Conservation (phyloP, 2,329 filamentous ascomycete genomes). For the Diplodia scrobiculata region DNA sequence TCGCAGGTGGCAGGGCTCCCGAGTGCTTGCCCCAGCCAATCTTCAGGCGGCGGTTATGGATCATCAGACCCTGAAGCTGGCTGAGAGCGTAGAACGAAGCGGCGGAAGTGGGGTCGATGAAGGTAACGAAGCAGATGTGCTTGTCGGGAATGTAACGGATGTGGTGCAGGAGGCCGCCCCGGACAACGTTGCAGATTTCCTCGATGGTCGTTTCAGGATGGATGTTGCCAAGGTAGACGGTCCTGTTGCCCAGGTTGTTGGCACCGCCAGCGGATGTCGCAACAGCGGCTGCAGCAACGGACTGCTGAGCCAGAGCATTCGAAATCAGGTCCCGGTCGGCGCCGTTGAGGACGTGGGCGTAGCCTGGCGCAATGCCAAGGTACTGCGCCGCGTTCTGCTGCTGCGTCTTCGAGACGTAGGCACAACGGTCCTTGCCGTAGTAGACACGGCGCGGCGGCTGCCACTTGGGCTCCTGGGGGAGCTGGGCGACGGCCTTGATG, state of each 20-base stretch:
- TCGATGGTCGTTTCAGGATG: conserved; percentile 98
- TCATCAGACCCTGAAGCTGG: conserved; percentile 98
- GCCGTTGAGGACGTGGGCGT: conserved; percentile 93
- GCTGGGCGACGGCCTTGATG: conserved; percentile 94
- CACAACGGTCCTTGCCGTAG: conserved; percentile 97
- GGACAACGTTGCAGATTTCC: conserved; percentile 98
- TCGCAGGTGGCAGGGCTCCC: conserved; percentile 89
- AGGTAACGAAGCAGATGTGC: conserved; percentile 99
- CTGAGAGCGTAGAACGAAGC: conserved; percentile 97
- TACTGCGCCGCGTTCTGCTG: conserved; percentile 99
- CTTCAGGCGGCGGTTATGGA: conserved; percentile 95
- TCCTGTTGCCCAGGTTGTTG: conserved; percentile 95
- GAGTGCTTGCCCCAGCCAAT: conserved; percentile 99
- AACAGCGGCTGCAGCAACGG: conserved; percentile 92
- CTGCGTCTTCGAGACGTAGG: conserved; percentile 98
- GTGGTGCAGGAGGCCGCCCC: conserved; percentile 92
- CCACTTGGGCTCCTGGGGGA: conserved; percentile 96
- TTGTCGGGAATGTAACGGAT: conserved; percentile 99
- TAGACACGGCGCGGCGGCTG: conserved; percentile 92
- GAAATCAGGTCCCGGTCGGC: conserved; percentile 96
- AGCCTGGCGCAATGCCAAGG: conserved; percentile 92
- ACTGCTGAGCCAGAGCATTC: conserved; percentile 93
- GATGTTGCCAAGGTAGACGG: conserved; percentile 97
- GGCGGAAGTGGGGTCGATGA: conserved; percentile 96
- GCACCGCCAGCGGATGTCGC: conserved; percentile 95